phyloP scores from a whole-genome alignment of 208 protist species.

The Crithidia bombi region DNA sequence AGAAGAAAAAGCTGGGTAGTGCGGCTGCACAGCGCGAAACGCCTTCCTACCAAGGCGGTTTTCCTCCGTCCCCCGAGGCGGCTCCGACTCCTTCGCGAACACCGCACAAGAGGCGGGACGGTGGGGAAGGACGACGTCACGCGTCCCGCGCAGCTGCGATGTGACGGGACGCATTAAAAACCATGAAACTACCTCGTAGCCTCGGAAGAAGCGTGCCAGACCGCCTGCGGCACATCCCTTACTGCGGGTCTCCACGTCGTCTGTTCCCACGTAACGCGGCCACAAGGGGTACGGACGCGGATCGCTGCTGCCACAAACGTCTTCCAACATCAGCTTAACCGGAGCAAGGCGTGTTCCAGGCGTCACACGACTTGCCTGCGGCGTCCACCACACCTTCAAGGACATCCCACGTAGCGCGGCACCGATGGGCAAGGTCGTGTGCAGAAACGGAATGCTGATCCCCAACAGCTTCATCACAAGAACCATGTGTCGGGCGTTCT shows the following conservation, averaged over 20 bases:
- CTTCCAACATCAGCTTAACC: slow-evolving; percentile 52
- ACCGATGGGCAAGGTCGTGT: slow-evolving; percentile 51
- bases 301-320: slow-evolving; percentile 14
- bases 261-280: not conserved
- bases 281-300: not conserved
- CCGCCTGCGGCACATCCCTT: not conserved
- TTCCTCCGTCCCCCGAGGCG: not conserved
- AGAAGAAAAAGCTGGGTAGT: not conserved
- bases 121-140: slow-evolving; percentile 26
- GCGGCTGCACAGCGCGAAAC: too few species aligned
- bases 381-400: slow-evolving; percentile 68
- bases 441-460: slow-evolving; percentile 8
- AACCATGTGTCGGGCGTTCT: slow-evolving; percentile 21
- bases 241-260: not conserved
- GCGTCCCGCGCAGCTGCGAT: slow-evolving; percentile 45
- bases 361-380: slow-evolving; percentile 46
- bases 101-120: not conserved
- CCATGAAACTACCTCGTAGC: slow-evolving; percentile 42
- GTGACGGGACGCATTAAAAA: slow-evolving; percentile 55
- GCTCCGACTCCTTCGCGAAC: not conserved
- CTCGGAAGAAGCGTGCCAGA: slow-evolving; percentile 30
- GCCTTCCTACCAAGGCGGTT: not conserved
- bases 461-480: slow-evolving; percentile 24
- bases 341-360: slow-evolving; percentile 48
- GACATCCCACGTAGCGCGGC: slow-evolving; percentile 42